phyloP scores from a whole-genome alignment of 2,329 filamentous ascomycete species.

The Passalora sequoiae region DNA sequence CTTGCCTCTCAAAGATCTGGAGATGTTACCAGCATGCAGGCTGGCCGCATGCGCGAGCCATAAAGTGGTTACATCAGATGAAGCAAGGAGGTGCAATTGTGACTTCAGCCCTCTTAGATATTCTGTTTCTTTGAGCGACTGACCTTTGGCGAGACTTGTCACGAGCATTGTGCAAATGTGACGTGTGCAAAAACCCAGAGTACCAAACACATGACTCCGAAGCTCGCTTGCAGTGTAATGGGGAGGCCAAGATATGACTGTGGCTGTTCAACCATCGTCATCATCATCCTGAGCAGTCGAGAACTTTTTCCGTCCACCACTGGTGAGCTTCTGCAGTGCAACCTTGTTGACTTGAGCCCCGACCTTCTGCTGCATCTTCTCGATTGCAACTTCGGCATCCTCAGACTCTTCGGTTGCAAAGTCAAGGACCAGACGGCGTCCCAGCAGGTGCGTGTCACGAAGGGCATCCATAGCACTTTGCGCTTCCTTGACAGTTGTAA shows the following conservation, averaged over 20 bases:
- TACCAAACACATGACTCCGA: too few species aligned
- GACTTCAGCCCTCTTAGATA: constrained; percentile 1
- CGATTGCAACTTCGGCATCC: constrained; percentile 92
- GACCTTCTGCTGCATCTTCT: constrained; percentile 95
- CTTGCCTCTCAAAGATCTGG: constrained; percentile 8
- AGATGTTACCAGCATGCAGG: constrained; percentile 8
- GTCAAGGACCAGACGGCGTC: constrained; percentile 81
- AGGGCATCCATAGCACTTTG: constrained; percentile 85
- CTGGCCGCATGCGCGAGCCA: constrained; percentile 17
- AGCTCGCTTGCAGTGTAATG: too few species aligned
- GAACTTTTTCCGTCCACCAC: constrained; percentile 79
- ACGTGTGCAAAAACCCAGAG: too few species aligned
- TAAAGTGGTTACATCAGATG: constrained; percentile 19
- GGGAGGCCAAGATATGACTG: too few species aligned
- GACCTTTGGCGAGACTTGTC: not conserved
- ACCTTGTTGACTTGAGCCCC: constrained; percentile 86
- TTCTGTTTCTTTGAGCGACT: not conserved
- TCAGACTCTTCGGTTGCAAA: constrained; percentile 84
- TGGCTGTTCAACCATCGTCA: constrained; percentile 12
- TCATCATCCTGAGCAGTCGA: constrained; percentile 23
- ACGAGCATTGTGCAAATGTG: too few species aligned
- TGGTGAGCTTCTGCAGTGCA: constrained; percentile 80
- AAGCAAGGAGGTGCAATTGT: constrained; percentile 19
- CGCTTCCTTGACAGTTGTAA: constrained; percentile 84
- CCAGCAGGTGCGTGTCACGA: constrained; percentile 86